Base-by-base conservation (phyloP, 2,329 filamentous ascomycete species). In the Anisogramma anomala region DNA sequence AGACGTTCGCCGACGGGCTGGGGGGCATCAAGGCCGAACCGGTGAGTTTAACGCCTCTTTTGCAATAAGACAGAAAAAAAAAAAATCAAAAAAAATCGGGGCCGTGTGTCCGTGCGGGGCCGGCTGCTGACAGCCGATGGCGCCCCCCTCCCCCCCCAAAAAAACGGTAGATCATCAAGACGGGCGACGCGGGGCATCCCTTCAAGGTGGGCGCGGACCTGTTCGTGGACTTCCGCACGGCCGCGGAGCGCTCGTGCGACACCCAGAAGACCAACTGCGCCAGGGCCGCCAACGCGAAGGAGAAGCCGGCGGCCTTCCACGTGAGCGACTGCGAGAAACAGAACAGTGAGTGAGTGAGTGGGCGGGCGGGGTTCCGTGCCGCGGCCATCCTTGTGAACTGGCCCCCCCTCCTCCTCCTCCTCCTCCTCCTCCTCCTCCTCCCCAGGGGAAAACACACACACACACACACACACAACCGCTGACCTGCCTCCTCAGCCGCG, bases 191-290 rank as follows among this genome's bases (percentile, higher is more conserved):
- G 3, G 48, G 59, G 14, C 53, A 63, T 30, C 66, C 64, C 2
- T 71, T 66, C 45, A 56, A 58, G 37, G 64, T 69, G 3, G 54
- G 60, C 28, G 65, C 62, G 13, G 57, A 65, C 42, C 68, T 64
- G 1, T 70, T 70, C 66, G 51, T 55, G 41, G 61, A 67, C 52
- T 71, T 64, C 50, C 23, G 50, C 18, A 56, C 58, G 8, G 68
- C 68, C 0, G 58, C 61, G 5, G 57, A 60, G 40, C 57, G 65
- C 17, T 59, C 65, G 1, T 72, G 69, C 54, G 65, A 68, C 49
- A 64, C 65, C 49, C 68, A 72, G 52, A 63, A 67, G 52, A 70
- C 72, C 48, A 53, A 51, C 14, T 72, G 69, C 44, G 60, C 63
- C n/a, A 46, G 63, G 18, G 37, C 55, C 15, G 65, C 65, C 48